Conservation (phyloP, 129 eudicot species). For the Glebionis coronaria region DNA sequence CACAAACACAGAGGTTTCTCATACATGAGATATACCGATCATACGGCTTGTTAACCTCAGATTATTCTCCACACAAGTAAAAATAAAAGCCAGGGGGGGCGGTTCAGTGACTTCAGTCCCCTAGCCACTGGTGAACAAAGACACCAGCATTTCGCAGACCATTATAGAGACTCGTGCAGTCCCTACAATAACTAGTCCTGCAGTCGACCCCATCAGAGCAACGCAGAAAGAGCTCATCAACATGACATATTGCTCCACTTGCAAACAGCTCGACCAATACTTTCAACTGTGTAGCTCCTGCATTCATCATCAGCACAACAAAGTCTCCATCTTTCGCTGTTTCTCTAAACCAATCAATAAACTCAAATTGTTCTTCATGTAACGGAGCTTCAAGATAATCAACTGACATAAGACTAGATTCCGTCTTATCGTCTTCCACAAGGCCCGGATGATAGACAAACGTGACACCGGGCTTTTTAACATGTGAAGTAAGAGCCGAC, state of each 20-base stretch:
- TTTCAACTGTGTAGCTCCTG: slow-evolving; percentile 48
- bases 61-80: slow-evolving; percentile 35
- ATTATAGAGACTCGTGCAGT: slow-evolving; percentile 44
- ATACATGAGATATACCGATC: slow-evolving; percentile 23
- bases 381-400: slow-evolving; percentile 49
- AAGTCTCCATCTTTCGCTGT: slow-evolving; percentile 52
- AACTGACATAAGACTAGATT: slow-evolving; percentile 37
- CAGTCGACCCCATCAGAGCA: slow-evolving; percentile 50
- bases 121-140: slow-evolving; percentile 67
- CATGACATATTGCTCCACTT: slow-evolving; percentile 70
- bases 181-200: slow-evolving; percentile 35
- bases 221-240: slow-evolving; percentile 75
- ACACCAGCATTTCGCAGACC: slow-evolving; percentile 70
- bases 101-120: slow-evolving; percentile 24
- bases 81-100: background rate
- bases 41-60: slow-evolving; percentile 39
- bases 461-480: slow-evolving; percentile 72
- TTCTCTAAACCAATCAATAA: slow-evolving; percentile 66
- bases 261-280: slow-evolving; percentile 59
- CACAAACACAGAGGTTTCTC: slow-evolving; percentile 31
- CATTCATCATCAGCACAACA: slow-evolving; percentile 82
- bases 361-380: slow-evolving; percentile 72
- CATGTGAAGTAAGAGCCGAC: slow-evolving; percentile 65
- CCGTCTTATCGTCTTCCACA: slow-evolving; percentile 32
- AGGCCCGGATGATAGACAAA: slow-evolving; percentile 81